phyloP scores from a whole-genome alignment of 2,329 filamentous ascomycete species.

The Paracoccidioides lutzii region DNA sequence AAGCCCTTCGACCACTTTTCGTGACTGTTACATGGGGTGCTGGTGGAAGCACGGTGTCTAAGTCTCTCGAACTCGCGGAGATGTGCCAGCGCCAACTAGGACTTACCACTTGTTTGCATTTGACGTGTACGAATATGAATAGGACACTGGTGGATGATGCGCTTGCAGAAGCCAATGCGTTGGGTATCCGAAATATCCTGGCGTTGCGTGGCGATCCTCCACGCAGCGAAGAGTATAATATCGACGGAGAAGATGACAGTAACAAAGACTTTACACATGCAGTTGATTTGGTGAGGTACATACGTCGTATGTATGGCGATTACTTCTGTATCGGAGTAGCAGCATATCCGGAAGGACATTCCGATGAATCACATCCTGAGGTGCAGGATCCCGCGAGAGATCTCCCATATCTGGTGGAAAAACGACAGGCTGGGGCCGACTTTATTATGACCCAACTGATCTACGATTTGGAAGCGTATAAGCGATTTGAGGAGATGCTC shows the following conservation, averaged over 20 bases:
- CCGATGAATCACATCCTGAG: slow-evolving; percentile 80
- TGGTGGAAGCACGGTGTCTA: slow-evolving; percentile 78
- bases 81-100: slow-evolving; percentile 85
- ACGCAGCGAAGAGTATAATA: slow-evolving; percentile 72
- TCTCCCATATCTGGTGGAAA: slow-evolving; percentile 78
- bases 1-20: slow-evolving; percentile 80
- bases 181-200: slow-evolving; percentile 88
- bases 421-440: slow-evolving; percentile 80
- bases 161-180: slow-evolving; percentile 73
- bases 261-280: slow-evolving; percentile 80
- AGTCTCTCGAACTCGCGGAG: slow-evolving; percentile 88
- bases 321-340: slow-evolving; percentile 96
- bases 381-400: slow-evolving; percentile 54
- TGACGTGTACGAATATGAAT: slow-evolving; percentile 98
- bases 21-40: slow-evolving; percentile 98
- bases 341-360: slow-evolving; percentile 88
- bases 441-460: slow-evolving; percentile 99
- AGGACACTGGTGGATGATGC: slow-evolving; percentile 73
- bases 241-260: slow-evolving; percentile 46
- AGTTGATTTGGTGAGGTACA: slow-evolving; percentile 78
- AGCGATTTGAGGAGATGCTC: slow-evolving; percentile 62
- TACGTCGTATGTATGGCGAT: slow-evolving; percentile 70
- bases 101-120: slow-evolving; percentile 85
- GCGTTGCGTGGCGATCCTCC: slow-evolving; percentile 87
- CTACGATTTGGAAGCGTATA: slow-evolving; percentile 77